A percentile compares a stretch with the other conserved stretches of the same genome.
Evolutionary conservation across 2,329 filamentous ascomycete genomes (phyloP).

Genomic region (Ophidiomyces ophidiicola): DNA sequence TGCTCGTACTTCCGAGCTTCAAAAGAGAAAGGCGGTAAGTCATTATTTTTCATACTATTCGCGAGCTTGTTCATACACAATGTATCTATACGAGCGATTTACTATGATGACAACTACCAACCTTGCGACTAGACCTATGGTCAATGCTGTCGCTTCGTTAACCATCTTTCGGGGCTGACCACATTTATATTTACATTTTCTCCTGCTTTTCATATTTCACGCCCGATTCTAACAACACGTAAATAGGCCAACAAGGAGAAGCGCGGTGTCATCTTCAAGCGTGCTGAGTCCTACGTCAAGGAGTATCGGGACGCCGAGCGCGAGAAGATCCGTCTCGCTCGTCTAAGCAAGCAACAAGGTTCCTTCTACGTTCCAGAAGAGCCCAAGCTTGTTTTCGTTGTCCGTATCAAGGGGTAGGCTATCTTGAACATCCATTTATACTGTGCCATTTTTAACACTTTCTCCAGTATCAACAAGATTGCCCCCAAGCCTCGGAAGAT

Average conservation of each 20-base stretch:
- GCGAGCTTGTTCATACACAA: conserved; percentile 13
- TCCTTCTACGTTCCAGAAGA: conserved; percentile 90
- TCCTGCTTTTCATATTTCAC: conserved; percentile 2
- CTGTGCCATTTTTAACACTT: conserved; percentile 3
- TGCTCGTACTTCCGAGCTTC: conserved; percentile 63
- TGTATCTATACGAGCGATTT: conserved; percentile 23
- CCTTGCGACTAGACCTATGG: conserved; percentile 79
- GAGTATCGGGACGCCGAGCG: conserved; percentile 98
- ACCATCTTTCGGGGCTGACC: conserved; percentile 62
- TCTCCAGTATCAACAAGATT: conserved; percentile 98
- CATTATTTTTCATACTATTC: not conserved
- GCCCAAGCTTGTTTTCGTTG: conserved; percentile 91
- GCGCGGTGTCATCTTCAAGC: conserved; percentile 98
- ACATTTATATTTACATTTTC: conserved; percentile 2
- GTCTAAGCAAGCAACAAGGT: conserved; percentile 81
- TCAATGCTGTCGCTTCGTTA: conserved; percentile 78
- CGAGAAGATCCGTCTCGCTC: conserved; percentile 89
- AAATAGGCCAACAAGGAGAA: conserved; percentile 93
- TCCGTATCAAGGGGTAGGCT: conserved; percentile 91
- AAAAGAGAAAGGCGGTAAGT: conserved; percentile 87
- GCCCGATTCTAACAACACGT: conserved; percentile 25
- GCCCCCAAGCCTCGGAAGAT: conserved; percentile 99
- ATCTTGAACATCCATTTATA: not conserved
- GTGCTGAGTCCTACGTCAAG: conserved; percentile 98
- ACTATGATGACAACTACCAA: conserved; percentile 79